phyloP scores from a whole-genome alignment of 1,284 basidiomycete species.

The Pseudozyma sp. region DNA sequence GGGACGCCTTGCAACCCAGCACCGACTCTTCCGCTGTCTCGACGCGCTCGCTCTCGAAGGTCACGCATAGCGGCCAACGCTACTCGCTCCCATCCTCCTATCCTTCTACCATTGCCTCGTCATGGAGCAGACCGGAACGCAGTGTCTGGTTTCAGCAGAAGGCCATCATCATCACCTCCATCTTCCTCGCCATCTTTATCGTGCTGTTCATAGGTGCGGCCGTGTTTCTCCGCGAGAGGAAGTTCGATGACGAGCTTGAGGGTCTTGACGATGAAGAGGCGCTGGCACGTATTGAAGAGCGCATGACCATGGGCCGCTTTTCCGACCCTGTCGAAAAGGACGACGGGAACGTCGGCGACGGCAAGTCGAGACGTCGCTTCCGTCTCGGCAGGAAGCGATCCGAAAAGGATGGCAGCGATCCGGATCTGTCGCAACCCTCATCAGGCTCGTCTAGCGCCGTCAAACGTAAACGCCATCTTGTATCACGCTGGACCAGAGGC shows the following conservation, averaged over 20 bases:
- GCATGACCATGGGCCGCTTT: constrained; percentile 41
- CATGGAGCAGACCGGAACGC: constrained; percentile 52
- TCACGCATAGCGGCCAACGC: constrained; percentile 17
- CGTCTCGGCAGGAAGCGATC: constrained; percentile 23
- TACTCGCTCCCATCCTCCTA: constrained; percentile 51
- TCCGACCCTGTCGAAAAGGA: constrained; percentile 27
- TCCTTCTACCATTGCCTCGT: constrained; percentile 54
- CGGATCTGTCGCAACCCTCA: constrained; percentile 36
- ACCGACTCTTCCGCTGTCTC: background rate
- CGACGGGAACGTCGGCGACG: background rate
- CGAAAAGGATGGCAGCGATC: constrained; percentile 27
- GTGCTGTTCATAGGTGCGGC: constrained; percentile 65
- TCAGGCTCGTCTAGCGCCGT: constrained; percentile 45
- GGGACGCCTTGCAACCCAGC: constrained; percentile 16
- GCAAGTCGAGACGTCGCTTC: constrained; percentile 26
- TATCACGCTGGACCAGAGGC: constrained; percentile 39
- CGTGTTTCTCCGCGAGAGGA: constrained; percentile 64
- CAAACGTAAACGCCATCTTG: constrained; percentile 31
- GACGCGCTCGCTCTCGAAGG: background rate
- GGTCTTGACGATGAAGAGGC: constrained; percentile 54
- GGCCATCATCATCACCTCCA: constrained; percentile 65
- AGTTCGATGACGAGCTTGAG: constrained; percentile 49
- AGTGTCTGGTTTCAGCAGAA: constrained; percentile 64
- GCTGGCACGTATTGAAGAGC: constrained; percentile 40
- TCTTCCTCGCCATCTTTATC: constrained; percentile 68